Evolutionary conservation across 1,284 basidiomycete species (phyloP).

Genomic region (Leucoagaricus sp.): DNA sequence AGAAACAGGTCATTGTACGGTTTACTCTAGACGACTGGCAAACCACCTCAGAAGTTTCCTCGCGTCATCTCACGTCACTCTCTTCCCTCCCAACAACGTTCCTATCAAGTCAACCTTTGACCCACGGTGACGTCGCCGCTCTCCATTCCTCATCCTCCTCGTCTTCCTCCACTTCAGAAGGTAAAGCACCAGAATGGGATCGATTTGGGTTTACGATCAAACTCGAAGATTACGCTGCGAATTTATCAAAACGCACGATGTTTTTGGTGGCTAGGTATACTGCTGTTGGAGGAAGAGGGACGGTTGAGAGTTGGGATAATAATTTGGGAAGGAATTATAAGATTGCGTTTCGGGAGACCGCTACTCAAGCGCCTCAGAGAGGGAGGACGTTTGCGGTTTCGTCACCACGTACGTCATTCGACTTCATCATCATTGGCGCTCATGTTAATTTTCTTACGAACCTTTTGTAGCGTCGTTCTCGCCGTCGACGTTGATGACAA

Average conservation of each 20-base stretch:
- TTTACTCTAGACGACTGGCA: slow-evolving; percentile 96
- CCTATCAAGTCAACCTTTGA: neutral
- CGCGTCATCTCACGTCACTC: slow-evolving; percentile 28
- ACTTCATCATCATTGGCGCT: too few relatives aligned
- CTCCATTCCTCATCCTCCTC: neutral
- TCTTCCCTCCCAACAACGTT: slow-evolving; percentile 43
- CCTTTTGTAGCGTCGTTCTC: neutral
- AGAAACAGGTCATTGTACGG: slow-evolving; percentile 85
- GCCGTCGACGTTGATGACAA: neutral
- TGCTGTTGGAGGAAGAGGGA: neutral
- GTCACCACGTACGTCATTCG: slow-evolving; percentile 10
- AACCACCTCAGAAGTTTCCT: slow-evolving; percentile 83
- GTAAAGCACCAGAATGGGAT: slow-evolving; percentile 44
- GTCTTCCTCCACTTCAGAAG: neutral
- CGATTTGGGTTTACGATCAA: slow-evolving; percentile 65
- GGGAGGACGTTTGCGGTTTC: slow-evolving; percentile 10
- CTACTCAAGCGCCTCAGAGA: neutral
- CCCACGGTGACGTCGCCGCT: slow-evolving; percentile 23
- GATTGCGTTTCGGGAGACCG: slow-evolving; percentile 14
- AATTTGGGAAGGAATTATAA: slow-evolving; percentile 17
- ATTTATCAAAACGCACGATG: slow-evolving; percentile 65
- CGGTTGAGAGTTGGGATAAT: slow-evolving; percentile 18
- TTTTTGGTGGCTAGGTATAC: slow-evolving; percentile 67
- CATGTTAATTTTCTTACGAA: too few relatives aligned
- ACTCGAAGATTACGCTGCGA: slow-evolving; percentile 73